Conservation (phyloP, 2,329 filamentous ascomycete species). For the Sclerotinia nivalis region DNA sequence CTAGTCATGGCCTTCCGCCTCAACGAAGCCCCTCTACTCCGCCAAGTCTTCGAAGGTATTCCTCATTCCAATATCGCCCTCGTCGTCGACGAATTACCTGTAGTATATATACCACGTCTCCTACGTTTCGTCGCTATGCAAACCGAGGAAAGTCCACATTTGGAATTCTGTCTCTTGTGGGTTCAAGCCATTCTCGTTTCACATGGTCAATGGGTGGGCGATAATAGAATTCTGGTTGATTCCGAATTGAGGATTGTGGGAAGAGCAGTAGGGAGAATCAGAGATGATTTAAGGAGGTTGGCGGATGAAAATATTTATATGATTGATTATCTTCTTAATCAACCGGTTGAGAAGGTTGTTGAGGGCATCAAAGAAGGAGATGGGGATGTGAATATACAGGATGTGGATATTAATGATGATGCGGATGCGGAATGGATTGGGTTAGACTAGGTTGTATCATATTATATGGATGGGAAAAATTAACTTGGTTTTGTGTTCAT, state of each 20-base stretch:
- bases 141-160: conserved; percentile 85
- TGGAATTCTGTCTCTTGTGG: conserved; percentile 95
- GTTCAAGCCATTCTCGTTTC: conserved; percentile 78
- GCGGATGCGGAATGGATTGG: conserved; percentile 54
- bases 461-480: conserved; percentile 8
- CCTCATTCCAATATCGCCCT: conserved; percentile 74
- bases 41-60: conserved; percentile 81
- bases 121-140: conserved; percentile 86
- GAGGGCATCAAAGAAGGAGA: conserved; percentile 42
- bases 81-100: conserved; percentile 76
- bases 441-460: conserved; percentile 45
- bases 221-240: conserved; percentile 76
- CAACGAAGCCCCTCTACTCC: conserved; percentile 80
- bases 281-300: conserved; percentile 77
- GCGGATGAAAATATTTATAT: conserved; percentile 88
- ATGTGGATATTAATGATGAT: conserved; percentile 41
- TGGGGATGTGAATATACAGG: conserved; percentile 40
- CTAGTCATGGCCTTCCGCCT: conserved; percentile 96
- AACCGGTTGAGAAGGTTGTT: conserved; percentile 45
- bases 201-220: conserved; percentile 83
- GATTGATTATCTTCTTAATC: conserved; percentile 75
- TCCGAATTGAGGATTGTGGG: conserved; percentile 82
- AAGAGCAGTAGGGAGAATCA: conserved; percentile 76
- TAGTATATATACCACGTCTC: conserved; percentile 81
- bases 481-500: background rate